These are phyloP conservation scores for Pulveroboletus sp. DNA, from an alignment of 768 basidiomycete genomes.

Conservation along the genomic window DNA sequence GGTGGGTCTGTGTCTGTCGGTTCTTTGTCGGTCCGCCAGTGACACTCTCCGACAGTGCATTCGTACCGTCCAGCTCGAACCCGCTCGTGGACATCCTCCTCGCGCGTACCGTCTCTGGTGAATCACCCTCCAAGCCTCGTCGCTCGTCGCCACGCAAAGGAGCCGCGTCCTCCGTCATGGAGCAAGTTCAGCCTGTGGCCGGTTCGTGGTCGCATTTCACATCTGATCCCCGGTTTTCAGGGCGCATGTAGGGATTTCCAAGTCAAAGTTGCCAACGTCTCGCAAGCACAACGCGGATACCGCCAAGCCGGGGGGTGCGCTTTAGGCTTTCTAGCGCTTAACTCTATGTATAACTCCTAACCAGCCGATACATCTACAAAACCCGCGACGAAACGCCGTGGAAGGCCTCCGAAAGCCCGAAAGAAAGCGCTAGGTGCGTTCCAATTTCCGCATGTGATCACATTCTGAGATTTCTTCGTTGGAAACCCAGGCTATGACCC, in stretches of 20 bases:
- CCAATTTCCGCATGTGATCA: not conserved
- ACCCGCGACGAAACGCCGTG: slow-evolving; percentile 17
- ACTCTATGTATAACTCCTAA: not conserved
- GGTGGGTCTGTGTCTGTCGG: slow-evolving; percentile 46
- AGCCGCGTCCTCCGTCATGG: too few species aligned
- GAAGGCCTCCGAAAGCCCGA: slow-evolving; percentile 11
- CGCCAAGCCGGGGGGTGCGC: slow-evolving; percentile 3
- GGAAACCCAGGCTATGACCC: slow-evolving; percentile 1
- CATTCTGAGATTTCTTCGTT: not conserved
- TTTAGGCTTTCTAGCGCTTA: not conserved
- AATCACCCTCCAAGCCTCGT: slow-evolving; percentile 40
- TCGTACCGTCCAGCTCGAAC: slow-evolving; percentile 49
- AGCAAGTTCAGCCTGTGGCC: slow-evolving; percentile 1
- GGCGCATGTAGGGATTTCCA: slow-evolving; percentile 12
- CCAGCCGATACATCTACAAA: not conserved
- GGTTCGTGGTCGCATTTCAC: slow-evolving; percentile 9
- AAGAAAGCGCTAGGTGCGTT: slow-evolving; percentile 9
- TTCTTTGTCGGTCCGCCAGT: not conserved
- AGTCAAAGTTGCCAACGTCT: slow-evolving; percentile 1
- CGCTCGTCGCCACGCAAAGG: not conserved
- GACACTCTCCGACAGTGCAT: slow-evolving; percentile 37
- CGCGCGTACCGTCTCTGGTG: slow-evolving; percentile 43
- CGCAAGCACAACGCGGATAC: slow-evolving; percentile 11
- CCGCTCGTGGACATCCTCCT: slow-evolving; percentile 51
- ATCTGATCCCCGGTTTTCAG: not conserved